phyloP scores from a whole-genome alignment of 345 rosid species.

The Laguncularia racemosa region DNA sequence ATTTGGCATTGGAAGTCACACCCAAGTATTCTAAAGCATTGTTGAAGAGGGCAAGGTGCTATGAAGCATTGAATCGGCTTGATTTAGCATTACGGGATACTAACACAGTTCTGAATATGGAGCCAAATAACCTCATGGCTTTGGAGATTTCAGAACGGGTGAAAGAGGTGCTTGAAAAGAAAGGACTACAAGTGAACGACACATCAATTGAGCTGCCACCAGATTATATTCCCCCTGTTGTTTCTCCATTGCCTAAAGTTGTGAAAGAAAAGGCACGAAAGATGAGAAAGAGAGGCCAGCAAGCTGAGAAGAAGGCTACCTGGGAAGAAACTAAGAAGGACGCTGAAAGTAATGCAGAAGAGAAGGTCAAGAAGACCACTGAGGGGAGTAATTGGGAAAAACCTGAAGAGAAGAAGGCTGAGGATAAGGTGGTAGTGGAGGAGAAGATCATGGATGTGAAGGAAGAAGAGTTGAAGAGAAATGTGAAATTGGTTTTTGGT shows the following conservation, averaged over 20 bases:
- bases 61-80: slow-evolving; percentile 73
- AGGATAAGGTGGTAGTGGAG: slow-evolving; percentile 48
- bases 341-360: slow-evolving; percentile 19
- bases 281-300: slow-evolving; percentile 20
- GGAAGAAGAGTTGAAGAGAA: slow-evolving; percentile 39
- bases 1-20: slow-evolving; percentile 61
- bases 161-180: slow-evolving; percentile 38
- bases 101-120: slow-evolving; percentile 46
- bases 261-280: slow-evolving; percentile 36
- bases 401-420: slow-evolving; percentile 30
- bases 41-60: slow-evolving; percentile 83
- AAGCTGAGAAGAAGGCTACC: slow-evolving; percentile 21
- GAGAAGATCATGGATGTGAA: slow-evolving; percentile 34
- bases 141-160: slow-evolving; percentile 68
- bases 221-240: slow-evolving; percentile 49
- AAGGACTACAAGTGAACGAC: slow-evolving; percentile 55
- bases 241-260: slow-evolving; percentile 21
- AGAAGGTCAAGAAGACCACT: slow-evolving; percentile 17
- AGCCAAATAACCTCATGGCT: slow-evolving; percentile 71
- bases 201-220: slow-evolving; percentile 62
- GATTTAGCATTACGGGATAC: slow-evolving; percentile 79
- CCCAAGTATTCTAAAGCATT: slow-evolving; percentile 69
- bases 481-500: slow-evolving; percentile 58
- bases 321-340: slow-evolving; percentile 18
- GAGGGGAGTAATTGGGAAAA: slow-evolving; percentile 28